Evolutionary conservation across 306 rosid genomes (phyloP).

Genomic region (Neltuma alba): DNA sequence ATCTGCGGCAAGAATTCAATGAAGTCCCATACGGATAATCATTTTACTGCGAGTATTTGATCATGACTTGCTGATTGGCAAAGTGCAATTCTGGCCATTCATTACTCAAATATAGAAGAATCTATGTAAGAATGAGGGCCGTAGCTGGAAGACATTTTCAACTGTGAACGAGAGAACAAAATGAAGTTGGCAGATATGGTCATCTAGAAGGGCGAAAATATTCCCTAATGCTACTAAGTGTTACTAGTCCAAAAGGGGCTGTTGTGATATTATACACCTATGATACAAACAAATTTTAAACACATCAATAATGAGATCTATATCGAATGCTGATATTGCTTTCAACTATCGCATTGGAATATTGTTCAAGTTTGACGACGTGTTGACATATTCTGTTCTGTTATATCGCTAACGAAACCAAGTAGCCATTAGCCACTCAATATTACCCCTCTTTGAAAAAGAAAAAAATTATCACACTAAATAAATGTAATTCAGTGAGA

Average conservation of each 20-base stretch:
- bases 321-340: background rate
- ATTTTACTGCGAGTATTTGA: background rate
- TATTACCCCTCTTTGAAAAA: too few relatives aligned
- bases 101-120: conserved; percentile 47
- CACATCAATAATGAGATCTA: background rate
- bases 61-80: conserved; percentile 5
- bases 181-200: background rate
- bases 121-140: conserved; percentile 53
- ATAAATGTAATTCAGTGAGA: background rate
- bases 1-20: background rate
- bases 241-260: background rate
- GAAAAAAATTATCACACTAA: background rate
- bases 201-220: conserved; percentile 6
- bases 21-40: conserved; percentile 3
- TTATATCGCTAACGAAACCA: background rate
- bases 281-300: background rate
- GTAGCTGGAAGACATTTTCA: conserved; percentile 49
- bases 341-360: background rate
- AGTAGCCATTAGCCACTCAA: background rate
- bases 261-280: conserved; percentile 10
- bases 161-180: background rate
- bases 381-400: background rate
- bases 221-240: background rate
- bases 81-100: conserved; percentile 51
- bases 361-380: background rate